phyloP scores from a whole-genome alignment of 2,329 filamentous ascomycete genomes.

The Pyricularia grisea region DNA sequence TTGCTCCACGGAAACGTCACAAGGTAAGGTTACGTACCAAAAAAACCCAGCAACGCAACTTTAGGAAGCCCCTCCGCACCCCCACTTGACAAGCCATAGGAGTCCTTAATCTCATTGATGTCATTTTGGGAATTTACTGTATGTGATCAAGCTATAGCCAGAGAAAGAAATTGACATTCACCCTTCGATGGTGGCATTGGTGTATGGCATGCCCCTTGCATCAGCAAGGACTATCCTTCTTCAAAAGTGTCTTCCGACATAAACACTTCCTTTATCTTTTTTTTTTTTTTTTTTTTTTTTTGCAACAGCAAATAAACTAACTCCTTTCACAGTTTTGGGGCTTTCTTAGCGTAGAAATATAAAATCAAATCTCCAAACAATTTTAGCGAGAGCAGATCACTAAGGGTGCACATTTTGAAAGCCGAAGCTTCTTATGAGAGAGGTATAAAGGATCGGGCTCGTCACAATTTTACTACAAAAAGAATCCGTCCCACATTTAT shows the following conservation, averaged over 20 bases:
- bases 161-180: neutral
- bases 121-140: neutral
- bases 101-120: neutral
- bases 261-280: too few species aligned
- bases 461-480: too few species aligned
- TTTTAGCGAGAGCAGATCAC: too few species aligned
- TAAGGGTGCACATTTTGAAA: too few species aligned
- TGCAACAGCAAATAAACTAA: too few species aligned
- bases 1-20: neutral
- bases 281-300: too few species aligned
- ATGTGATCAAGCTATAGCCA: neutral
- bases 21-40: neutral
- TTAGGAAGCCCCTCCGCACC: neutral
- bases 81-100: neutral
- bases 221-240: neutral
- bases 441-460: too few species aligned
- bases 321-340: too few species aligned
- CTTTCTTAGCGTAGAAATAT: too few species aligned
- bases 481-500: too few species aligned
- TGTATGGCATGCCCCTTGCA: neutral
- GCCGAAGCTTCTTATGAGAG: too few species aligned
- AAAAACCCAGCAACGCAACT: neutral
- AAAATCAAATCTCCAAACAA: too few species aligned
- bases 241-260: neutral
- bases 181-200: neutral